Evolutionary conservation across 2,329 filamentous ascomycete species (phyloP).

Genomic region (Sporothrix pallida): DNA sequence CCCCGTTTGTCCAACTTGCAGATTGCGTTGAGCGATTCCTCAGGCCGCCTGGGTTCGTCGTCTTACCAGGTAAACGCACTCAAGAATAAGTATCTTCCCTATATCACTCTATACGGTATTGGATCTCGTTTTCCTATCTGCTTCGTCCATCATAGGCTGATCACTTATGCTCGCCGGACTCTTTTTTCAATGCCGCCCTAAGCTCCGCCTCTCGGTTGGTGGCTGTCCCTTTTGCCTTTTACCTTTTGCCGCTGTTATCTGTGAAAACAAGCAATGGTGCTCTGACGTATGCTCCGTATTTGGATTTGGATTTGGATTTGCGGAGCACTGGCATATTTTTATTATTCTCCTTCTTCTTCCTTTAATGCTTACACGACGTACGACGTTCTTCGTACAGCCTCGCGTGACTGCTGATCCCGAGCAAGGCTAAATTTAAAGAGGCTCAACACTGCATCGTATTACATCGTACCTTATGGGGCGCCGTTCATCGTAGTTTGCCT

Average conservation of each 20-base stretch:
- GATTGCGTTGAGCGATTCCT: too few relatives aligned
- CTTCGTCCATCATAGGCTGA: neutral
- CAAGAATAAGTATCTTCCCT: neutral
- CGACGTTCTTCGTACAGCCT: neutral
- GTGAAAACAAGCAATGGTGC: too few relatives aligned
- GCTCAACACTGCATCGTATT: neutral
- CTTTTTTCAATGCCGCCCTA: neutral
- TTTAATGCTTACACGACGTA: neutral
- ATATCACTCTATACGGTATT: neutral
- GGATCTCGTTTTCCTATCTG: neutral
- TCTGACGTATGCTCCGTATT: too few relatives aligned
- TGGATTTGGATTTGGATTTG: too few relatives aligned
- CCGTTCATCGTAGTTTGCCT: neutral
- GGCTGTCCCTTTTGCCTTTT: neutral
- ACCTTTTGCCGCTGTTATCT: neutral
- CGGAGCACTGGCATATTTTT: neutral
- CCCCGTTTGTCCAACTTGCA: neutral
- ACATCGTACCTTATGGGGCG: neutral
- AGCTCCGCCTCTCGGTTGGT: neutral
- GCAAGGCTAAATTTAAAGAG: neutral
- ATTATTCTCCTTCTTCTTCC: neutral
- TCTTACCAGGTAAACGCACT: neutral
- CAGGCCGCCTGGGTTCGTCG: neutral
- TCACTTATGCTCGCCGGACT: neutral
- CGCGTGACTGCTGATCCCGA: neutral